Evolutionary conservation across 345 rosid species (phyloP), one percentile per base, ranked within the genome.

Genomic region (Acer saccharum): DNA sequence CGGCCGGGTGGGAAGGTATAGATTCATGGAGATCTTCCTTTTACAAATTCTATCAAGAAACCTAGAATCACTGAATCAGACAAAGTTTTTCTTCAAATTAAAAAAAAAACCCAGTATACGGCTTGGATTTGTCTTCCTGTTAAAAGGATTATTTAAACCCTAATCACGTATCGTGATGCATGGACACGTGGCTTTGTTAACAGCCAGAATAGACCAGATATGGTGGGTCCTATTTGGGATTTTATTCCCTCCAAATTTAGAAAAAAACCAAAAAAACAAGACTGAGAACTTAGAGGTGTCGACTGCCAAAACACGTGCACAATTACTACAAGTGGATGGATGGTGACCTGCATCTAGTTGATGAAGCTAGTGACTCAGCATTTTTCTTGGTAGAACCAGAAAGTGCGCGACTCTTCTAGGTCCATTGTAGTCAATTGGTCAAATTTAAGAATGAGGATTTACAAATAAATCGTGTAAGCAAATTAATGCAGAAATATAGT

Each of bases 121-220:
- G 70, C 46, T 65, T 29, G 10, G 62, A 74, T 46, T 71, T 71
- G 75, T 57, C 75, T 55, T 71, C 65, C 21, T 27, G 62, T 6
- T 52, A 2, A 5, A 5, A 8, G 13, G 4, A 11, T 20, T 43
- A 43, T 57, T 7, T 8, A 58, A 29, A 10, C 27, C 16, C 12
- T 67, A 43, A 67, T 67, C 27, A 20, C 2, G 1, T 23, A 54
- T 6, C 0, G 12, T 65, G 25, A 23, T 32, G 41, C 21, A 16
- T 17, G 68, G 76, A 73, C 76, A 62, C 76, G 58, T 58, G 69
- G 60, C 57, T 44, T 44, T 43, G 41, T 61, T 73, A 4, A 43
- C 25, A 5, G 14, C 18, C 69, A 46, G 69, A 44, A 14, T 63
- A 7, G 27, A 27, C 9, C 4, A 4, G 62, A 10, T 18, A n/a